Conservation (phyloP, 345 rosid species). For the Mercurialis annua region DNA sequence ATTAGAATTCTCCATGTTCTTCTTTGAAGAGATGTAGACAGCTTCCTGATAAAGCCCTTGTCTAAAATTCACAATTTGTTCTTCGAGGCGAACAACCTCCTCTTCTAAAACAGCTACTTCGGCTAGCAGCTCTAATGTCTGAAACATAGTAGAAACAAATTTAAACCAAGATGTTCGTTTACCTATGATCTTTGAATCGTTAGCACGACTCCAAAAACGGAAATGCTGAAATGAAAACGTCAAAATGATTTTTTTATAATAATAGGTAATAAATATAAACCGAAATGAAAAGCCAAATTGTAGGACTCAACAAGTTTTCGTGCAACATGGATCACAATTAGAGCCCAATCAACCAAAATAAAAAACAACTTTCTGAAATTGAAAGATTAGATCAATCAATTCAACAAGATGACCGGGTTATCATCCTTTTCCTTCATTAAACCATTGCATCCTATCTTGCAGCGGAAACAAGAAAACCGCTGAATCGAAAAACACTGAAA, state of each 20-base stretch:
- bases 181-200: too few species aligned
- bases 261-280: too few species aligned
- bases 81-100: conserved; percentile 27
- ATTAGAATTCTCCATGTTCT: conserved; percentile 48
- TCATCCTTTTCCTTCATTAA: not conserved
- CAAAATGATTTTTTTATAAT: too few species aligned
- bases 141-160: conserved; percentile 11
- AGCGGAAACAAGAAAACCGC: too few species aligned
- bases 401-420: not conserved
- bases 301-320: too few species aligned
- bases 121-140: conserved; percentile 27
- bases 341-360: too few species aligned
- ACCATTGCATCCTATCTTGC: not conserved
- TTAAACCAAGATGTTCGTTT: too few species aligned
- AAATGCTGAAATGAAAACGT: too few species aligned
- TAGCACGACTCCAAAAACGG: too few species aligned
- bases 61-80: conserved; percentile 27
- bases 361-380: not conserved
- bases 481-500: too few species aligned
- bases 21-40: conserved; percentile 60
- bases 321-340: too few species aligned
- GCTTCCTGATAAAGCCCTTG: conserved; percentile 66
- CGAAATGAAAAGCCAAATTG: too few species aligned
- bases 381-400: not conserved
- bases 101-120: conserved; percentile 31